Base-by-base conservation (phyloP, 345 rosid species). In the Moricandia arvensis region DNA sequence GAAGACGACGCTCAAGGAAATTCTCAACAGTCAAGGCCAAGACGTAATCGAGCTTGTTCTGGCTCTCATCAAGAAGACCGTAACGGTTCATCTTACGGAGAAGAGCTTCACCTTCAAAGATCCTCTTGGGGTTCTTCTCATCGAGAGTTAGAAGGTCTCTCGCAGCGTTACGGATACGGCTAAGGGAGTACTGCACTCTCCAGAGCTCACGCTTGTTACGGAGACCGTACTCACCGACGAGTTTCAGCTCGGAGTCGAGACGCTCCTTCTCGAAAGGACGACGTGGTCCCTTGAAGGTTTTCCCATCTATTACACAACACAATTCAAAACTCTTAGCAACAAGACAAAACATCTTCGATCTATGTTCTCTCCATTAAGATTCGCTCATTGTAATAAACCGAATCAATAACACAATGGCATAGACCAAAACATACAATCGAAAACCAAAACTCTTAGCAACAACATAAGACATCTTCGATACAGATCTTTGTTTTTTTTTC, bases 31-130 rank as follows among this genome's bases (percentile, higher is more conserved):
- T 88, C 78, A 87, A 53, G 0, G 93, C 90, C 85, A 88, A 71
- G 65, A 88, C 89, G 67, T 88, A 88, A 81, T 88, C 93, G n/a
- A 88, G 93, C 79, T 87, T 88, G 88, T 88, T 88, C 83, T 88
- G 89, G 63, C 86, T 82, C 88, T 88, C 91, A 10, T 88, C 92
- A 55, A 88, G 75, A 12, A 88, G 85, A 0, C 90, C 88, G 78
- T 80, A 88, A 35, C 87, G 82, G 81, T 86, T 84, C 89, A 88
- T 87, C 74, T 88, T 81, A 10, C 89, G 75, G 1, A 88, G 81
- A 13, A 86, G 85, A 0, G 92, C 90, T 41, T 88, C 90, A 64
- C 88, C 92, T 81, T 86, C 88, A 31, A 88, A 88, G 59, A 88
- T 88, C 27, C 88, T 80, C 3, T 75, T 80, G 0, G 90, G 83